Evolutionary conservation across 139 green algal genomes (phyloP).

Genomic region (Chlamydomonas sp.): DNA sequence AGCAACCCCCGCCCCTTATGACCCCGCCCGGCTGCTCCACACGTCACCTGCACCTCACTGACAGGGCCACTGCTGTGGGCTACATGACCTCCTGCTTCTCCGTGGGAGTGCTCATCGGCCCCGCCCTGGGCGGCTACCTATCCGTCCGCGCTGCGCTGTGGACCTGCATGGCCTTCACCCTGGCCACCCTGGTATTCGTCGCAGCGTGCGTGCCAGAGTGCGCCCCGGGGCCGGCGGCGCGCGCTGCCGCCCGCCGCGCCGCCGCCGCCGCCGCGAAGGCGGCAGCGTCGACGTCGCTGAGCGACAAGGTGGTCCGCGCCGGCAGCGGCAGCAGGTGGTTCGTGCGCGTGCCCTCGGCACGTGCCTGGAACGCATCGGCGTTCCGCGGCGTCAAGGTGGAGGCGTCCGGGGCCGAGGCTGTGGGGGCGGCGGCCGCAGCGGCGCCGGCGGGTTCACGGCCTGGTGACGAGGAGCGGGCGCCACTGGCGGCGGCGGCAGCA

Average conservation of each 20-base stretch:
- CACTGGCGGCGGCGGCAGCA: not conserved
- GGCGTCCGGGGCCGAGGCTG: too few relatives aligned
- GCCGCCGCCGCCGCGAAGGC: not conserved
- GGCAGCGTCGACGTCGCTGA: too few relatives aligned
- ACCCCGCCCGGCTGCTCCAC: not conserved
- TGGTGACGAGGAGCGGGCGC: not conserved
- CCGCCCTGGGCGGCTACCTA: conserved; percentile 40
- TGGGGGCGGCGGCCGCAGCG: too few relatives aligned
- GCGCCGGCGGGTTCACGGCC: too few relatives aligned
- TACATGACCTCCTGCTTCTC: conserved; percentile 48
- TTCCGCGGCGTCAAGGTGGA: too few relatives aligned
- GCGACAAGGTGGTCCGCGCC: too few relatives aligned
- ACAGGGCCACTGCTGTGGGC: conserved; percentile 34
- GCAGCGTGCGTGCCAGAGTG: conserved; percentile 34
- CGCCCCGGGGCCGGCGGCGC: conserved; percentile 30
- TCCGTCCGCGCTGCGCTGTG: conserved; percentile 28
- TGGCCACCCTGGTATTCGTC: conserved; percentile 19
- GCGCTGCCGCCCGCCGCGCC: not conserved
- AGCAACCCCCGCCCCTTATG: not conserved
- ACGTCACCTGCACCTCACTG: not conserved
- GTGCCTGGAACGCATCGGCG: too few relatives aligned
- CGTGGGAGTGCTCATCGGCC: conserved; percentile 41
- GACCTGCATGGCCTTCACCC: conserved; percentile 30
- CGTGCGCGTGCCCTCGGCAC: too few relatives aligned
- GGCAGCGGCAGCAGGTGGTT: too few relatives aligned